phyloP scores from a whole-genome alignment of 371 early-diverging fungal genomes.

The Batkoa obscura region DNA sequence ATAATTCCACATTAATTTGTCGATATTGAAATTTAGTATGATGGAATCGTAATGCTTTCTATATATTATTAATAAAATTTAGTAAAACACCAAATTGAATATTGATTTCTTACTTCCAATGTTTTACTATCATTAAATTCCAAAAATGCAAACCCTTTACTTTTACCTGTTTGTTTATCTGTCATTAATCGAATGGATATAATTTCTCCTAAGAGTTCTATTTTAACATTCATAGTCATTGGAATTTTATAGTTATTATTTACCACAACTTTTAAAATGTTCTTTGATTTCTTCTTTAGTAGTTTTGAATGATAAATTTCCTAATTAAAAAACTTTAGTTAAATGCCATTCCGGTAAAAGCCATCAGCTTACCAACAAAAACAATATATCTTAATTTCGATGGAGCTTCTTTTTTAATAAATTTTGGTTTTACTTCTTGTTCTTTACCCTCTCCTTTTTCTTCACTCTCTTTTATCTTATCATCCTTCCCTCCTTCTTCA shows the following conservation, averaged over 20 bases:
- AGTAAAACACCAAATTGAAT: neutral
- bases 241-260: conserved; percentile 1
- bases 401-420: neutral
- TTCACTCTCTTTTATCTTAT: neutral
- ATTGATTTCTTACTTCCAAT: conserved; percentile 20
- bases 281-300: conserved; percentile 39
- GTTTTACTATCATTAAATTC: conserved; percentile 37
- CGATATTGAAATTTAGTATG: conserved; percentile 38
- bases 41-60: conserved; percentile 48
- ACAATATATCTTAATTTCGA: neutral
- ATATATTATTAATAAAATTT: conserved; percentile 1
- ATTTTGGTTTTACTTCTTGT: neutral
- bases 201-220: conserved; percentile 12
- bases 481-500: neutral
- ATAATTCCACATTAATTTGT: conserved; percentile 57
- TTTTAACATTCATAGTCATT: neutral
- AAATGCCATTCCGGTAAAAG: neutral
- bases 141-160: conserved; percentile 59
- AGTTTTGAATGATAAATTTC: conserved; percentile 43
- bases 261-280: conserved; percentile 35
- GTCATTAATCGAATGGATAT: conserved; percentile 44
- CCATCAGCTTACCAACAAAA: neutral
- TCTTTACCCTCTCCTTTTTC: conserved; percentile 30
- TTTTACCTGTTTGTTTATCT: conserved; percentile 47
- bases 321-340: conserved; percentile 8